Percentiles rank a stretch among this genome's conserved stretches.
phyloP scores from a whole-genome alignment of 371 early-diverging fungal genomes.

The Nematocida ausubeli region DNA sequence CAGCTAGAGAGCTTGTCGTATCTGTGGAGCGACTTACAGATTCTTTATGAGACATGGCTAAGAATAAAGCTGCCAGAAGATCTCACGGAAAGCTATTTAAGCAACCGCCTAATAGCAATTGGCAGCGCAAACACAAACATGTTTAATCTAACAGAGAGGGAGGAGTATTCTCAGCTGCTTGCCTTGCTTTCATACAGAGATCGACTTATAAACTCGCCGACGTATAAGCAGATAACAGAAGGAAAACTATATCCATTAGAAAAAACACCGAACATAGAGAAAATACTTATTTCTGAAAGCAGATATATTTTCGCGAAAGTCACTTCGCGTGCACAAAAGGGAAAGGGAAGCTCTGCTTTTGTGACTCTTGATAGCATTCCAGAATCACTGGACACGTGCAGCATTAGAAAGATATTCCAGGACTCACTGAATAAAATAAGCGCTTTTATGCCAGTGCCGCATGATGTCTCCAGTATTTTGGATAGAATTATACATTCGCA shows the following conservation, averaged over 20 bases:
- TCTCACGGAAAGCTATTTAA: background rate
- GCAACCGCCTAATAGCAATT: background rate
- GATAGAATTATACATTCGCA: no score
- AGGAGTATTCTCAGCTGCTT: background rate
- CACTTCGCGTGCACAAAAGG: background rate
- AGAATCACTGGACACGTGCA: no score
- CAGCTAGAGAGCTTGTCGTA: slow-evolving; percentile 36
- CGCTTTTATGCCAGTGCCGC: no score
- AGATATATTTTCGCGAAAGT: background rate
- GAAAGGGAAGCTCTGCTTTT: no score
- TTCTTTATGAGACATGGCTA: background rate
- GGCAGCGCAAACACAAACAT: background rate
- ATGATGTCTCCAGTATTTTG: no score
- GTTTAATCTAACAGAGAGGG: background rate
- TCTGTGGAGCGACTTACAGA: slow-evolving; percentile 36
- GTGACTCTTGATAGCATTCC: no score
- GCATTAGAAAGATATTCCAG: no score
- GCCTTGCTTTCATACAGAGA: slow-evolving; percentile 16
- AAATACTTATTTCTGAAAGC: background rate
- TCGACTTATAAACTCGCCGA: slow-evolving; percentile 20
- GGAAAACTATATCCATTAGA: background rate
- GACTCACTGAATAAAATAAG: no score
- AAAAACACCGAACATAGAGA: background rate
- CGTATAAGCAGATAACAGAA: slow-evolving; percentile 10
- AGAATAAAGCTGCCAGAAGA: background rate